Evolutionary conservation across 2,329 filamentous ascomycete species (phyloP), one percentile per base, ranked within the genome.

Genomic region (Neoscytalidium dimidiatum): DNA sequence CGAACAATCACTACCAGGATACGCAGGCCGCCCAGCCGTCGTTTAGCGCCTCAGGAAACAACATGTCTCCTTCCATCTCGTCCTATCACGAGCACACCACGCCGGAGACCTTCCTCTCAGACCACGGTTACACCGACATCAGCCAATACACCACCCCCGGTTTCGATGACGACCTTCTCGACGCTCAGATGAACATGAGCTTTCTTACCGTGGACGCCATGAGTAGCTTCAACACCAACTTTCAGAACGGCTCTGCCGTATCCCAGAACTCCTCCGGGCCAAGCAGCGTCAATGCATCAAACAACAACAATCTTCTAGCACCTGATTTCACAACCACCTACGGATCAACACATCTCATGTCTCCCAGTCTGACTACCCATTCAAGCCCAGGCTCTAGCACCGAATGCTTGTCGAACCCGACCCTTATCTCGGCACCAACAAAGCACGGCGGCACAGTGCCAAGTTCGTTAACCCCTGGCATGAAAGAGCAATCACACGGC

Each of bases 41-140:
- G 1, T 65, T 52, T 48, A 67, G 68, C 17, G 70, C 69, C 56
- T 71, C 71, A 64, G 73, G 71, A 33, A 71, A 74, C 43, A 74
- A 70, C 58, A 68, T 74, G 38, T 79, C 77, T 7, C 76, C 77
- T 26, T 75, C 75, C 29, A 46, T 60, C 19, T 73, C 74, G 63
- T 77, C 76, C n/a, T 57, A 65, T 19, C 70, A 74, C 64, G 77
- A 78, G 38, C 72, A 78, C 49, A 67, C 77, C 35, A 79, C 76
- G 53, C 74, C 76, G 8, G 74, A 77, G 44, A 71, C 73, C 14
- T 77, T 77, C 57, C 66, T 72, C 61, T 76, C 73, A 63, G 75
- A 78, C 58, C 69, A 71, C 19, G 75, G 68, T 56, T 72, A 74
- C 46, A 71, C 72, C 23, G 71, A 76, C 35, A 62, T 70, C 26